Conservation (phyloP, 2,329 filamentous ascomycete genomes). For the Sporothrix dimorphospora region DNA sequence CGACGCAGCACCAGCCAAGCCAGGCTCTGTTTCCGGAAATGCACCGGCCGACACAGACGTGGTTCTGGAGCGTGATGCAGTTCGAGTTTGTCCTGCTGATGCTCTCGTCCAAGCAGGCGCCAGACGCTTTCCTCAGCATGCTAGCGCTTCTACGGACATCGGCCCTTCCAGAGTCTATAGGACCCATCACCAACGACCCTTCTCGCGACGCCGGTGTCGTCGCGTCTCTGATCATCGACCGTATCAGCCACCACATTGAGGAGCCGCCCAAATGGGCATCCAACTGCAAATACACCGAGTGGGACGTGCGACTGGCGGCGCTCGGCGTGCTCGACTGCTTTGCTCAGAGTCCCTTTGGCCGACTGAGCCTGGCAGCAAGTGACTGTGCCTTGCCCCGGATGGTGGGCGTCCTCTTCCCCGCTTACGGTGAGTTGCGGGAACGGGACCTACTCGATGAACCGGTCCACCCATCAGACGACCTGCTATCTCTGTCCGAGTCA, state of each 20-base stretch:
- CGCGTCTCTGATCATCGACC: conserved; percentile 59
- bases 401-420: conserved; percentile 46
- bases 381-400: conserved; percentile 72
- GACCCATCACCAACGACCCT: conserved; percentile 57
- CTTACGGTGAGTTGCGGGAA: conserved; percentile 31
- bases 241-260: conserved; percentile 64
- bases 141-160: conserved; percentile 70
- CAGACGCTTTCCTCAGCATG: conserved; percentile 65
- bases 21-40: conserved; percentile 35
- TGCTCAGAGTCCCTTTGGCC: conserved; percentile 64
- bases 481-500: conserved; percentile 6
- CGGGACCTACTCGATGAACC: conserved; percentile 27
- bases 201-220: conserved; percentile 48
- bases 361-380: conserved; percentile 68
- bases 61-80: conserved; percentile 71
- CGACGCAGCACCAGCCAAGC: conserved; percentile 17
- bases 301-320: conserved; percentile 49
- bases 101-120: conserved; percentile 67
- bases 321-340: conserved; percentile 63
- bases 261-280: conserved; percentile 55
- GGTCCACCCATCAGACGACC: conserved; percentile 19
- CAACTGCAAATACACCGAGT: conserved; percentile 44
- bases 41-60: conserved; percentile 40
- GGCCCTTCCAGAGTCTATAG: conserved; percentile 64
- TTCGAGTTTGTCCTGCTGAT: conserved; percentile 69